A percentile compares a stretch with the other conserved stretches of the same genome.
These are phyloP conservation scores for Coniosporium apollinis DNA, from an alignment of 495 filamentous ascomycete genomes.

Conservation along the genomic window DNA sequence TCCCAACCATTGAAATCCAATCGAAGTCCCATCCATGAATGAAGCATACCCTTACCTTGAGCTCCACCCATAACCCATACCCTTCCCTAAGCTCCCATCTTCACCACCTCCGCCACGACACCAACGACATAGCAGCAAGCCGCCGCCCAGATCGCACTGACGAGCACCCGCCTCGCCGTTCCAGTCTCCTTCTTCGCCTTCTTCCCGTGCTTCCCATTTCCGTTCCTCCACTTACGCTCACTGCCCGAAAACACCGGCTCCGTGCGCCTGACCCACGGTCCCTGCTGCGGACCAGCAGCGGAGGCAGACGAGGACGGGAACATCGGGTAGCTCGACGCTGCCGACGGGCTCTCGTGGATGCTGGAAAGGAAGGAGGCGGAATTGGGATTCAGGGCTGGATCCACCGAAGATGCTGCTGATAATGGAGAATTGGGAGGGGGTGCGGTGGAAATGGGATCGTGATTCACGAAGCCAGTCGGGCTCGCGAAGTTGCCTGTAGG, in stretches of 20 bases:
- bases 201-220: conserved; percentile 14
- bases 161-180: too few relatives aligned
- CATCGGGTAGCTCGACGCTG: not conserved
- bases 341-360: not conserved
- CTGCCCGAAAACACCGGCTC: conserved; percentile 39
- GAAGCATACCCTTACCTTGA: too few relatives aligned
- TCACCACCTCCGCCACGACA: conserved; percentile 37
- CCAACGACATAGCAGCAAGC: conserved; percentile 51
- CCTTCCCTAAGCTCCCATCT: not conserved
- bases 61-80: too few relatives aligned
- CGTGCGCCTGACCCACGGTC: conserved; percentile 35
- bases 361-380: not conserved
- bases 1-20: too few relatives aligned
- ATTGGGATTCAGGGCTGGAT: not conserved
- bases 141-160: too few relatives aligned
- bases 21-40: too few relatives aligned
- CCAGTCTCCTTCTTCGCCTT: conserved; percentile 24
- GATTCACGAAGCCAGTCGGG: conserved; percentile 17
- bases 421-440: not conserved
- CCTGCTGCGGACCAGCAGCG: too few relatives aligned
- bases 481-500: conserved; percentile 11
- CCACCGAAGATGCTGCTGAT: not conserved
- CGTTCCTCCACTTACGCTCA: conserved; percentile 21
- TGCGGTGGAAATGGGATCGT: conserved; percentile 3
- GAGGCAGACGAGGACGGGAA: not conserved